Base-by-base conservation (phyloP, 306 rosid species). In the Oemleria cerasiformis region DNA sequence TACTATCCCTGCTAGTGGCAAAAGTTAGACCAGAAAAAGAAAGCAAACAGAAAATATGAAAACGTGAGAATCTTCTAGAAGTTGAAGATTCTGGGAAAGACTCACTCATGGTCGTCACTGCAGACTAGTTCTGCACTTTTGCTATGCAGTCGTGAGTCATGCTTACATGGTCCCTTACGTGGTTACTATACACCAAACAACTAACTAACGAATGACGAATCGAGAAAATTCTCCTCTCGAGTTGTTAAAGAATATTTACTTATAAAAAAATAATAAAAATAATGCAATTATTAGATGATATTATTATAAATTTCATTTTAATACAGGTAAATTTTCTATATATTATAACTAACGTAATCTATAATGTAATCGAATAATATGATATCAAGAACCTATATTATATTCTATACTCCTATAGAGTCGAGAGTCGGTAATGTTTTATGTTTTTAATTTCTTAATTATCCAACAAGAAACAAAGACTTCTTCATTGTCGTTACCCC, bases 171-270 rank as follows among this genome's bases (percentile, higher is more conserved):
- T 34, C 43, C 14, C 16, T 59, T 59, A 8, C 64, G 60, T 23
- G 2, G 38, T 21, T 51, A 81, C 88, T 12, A 61, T 66, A 80
- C 90, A 78, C 85, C 72, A 61, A 75, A 82, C 79, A 53, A 69
- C 53, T 15, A 14, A 21, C 58, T 41, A 57, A 38, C 78, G 58
- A 20, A 38, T 8, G 8, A 39, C 4, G n/a, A 58, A 58, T 48
- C n/a, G 36, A 30, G 36, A 30, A 30, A 30, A 30, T 30, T 30
- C 36, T 30, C 3, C 36, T 30, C 3, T 30, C 36, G 36, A 30
- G 3, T 30, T 30, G 36, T 30, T 25, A 30, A 30, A 30, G 36
- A 30, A 30, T 30, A 30, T 30, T 30, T 30, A 30, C 36, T 30
- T 4, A 30, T 30, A 1, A 30, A 30, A 30, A 30, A 1, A 30